phyloP scores from a whole-genome alignment of 2,329 filamentous ascomycete species.

The Onygenales sp. region DNA sequence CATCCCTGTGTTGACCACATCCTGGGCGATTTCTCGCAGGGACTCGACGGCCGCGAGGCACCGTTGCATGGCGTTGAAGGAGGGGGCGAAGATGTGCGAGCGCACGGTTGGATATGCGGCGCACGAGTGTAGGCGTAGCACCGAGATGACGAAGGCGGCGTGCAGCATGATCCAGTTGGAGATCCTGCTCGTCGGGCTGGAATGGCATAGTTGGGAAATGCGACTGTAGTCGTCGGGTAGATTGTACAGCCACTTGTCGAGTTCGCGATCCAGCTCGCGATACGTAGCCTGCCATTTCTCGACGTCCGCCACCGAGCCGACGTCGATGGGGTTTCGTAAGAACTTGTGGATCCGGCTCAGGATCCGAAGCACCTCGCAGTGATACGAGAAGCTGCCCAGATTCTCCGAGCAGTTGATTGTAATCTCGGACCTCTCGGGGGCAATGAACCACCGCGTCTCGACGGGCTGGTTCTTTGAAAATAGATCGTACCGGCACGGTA shows the following conservation, averaged over 20 bases:
- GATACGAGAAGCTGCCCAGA: slow-evolving; percentile 37
- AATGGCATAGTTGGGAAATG: slow-evolving; percentile 37
- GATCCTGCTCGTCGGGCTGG: slow-evolving; percentile 4
- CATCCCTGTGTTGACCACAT: slow-evolving; percentile 36
- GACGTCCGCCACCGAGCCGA: slow-evolving; percentile 30
- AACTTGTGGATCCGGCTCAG: slow-evolving; percentile 37
- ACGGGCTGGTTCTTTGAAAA: slow-evolving; percentile 38
- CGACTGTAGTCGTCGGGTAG: slow-evolving; percentile 38
- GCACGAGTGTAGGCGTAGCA: slow-evolving; percentile 36
- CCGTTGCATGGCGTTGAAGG: slow-evolving; percentile 38
- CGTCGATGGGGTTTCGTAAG: slow-evolving; percentile 32
- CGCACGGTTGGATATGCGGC: slow-evolving; percentile 35
- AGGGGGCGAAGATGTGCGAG: slow-evolving; percentile 35
- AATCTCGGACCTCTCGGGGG: slow-evolving; percentile 14
- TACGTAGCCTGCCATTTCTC: slow-evolving; percentile 35
- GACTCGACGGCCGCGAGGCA: slow-evolving; percentile 38
- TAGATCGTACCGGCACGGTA: slow-evolving; percentile 38
- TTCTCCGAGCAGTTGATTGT: slow-evolving; percentile 33
- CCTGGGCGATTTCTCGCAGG: slow-evolving; percentile 34
- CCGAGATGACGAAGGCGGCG: slow-evolving; percentile 37
- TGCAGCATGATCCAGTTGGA: slow-evolving; percentile 21
- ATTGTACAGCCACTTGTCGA: slow-evolving; percentile 35
- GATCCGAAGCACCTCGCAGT: slow-evolving; percentile 37
- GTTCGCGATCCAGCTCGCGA: slow-evolving; percentile 28
- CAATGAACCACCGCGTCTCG: slow-evolving; percentile 28